Evolutionary conservation across 2,329 filamentous ascomycete genomes (phyloP), one percentile per base, ranked within the genome.

Genomic region (Phymatotrichopsis omnivora): DNA sequence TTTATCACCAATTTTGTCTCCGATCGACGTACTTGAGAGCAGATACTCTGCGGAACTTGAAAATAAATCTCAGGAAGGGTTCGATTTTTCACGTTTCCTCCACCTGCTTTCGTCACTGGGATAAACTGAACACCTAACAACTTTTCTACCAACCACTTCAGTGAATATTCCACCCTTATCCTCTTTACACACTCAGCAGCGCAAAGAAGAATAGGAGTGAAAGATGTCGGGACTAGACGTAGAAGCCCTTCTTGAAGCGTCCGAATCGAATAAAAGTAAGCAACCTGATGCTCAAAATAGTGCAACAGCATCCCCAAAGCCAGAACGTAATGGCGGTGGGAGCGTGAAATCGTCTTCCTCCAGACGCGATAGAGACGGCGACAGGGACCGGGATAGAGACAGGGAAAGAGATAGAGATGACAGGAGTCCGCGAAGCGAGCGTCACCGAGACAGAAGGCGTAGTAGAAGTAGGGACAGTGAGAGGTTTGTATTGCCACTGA

Each of bases 231-330:
- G 72, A 64, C 69, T 80, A 57, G 85, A 93, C 62, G 85, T 95
- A 59, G 87, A 95, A 71, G 85, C 85, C 56, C 75, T 95, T 55
- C 78, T 95, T 57, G 86, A 94, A 66, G 84, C 82, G 40, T 85
- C 83, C 53, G 84, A 83, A 41, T 79, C 78, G 62, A 70, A 47
- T 54, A 54, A 54, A 49, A 49, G 50, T 47, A 54, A 51, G 44
- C 50, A 54, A 50, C 50, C 52, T 53, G 52, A 51, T 54, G 50
- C 24, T 51, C 51, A 51, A 40, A 53, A 48, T 47, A 54, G 52
- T 54, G 39, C 32, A 40, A 35, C 37, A 49, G 47, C 46, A 45
- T 45, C 72, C 56, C 66, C 69, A 49, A 62, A 63, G 47, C 67
- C 68, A 42, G 67, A 73, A 42, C 56, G 56, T 33, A 64, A 61